Percentiles rank a stretch among this genome's conserved stretches.
Evolutionary conservation across 768 basidiomycete species (phyloP).

Genomic region (Leccinum imitatum): DNA sequence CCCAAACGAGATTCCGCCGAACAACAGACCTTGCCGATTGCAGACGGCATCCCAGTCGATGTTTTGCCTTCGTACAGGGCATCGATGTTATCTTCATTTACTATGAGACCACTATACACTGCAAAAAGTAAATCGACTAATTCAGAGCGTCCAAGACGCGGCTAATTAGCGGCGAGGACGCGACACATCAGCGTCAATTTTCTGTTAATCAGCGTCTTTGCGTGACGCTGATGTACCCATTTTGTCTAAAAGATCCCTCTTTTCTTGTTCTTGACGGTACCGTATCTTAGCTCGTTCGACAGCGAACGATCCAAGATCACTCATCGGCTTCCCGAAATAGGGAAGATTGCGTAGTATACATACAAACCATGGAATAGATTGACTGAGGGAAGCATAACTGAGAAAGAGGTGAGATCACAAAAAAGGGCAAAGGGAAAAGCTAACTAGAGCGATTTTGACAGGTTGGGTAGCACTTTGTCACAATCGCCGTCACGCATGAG

Average conservation of each 20-base stretch:
- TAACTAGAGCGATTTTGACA: slow-evolving; percentile 33
- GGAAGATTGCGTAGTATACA: slow-evolving; percentile 29
- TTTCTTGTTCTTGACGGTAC: slow-evolving; percentile 15
- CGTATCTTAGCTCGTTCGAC: slow-evolving; percentile 26
- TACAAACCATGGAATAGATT: slow-evolving; percentile 30
- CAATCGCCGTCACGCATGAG: slow-evolving; percentile 38
- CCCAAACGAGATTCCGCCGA: too few species aligned
- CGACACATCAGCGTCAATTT: too few species aligned
- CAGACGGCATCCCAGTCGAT: too few species aligned
- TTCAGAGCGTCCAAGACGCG: too few species aligned
- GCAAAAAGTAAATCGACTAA: too few species aligned
- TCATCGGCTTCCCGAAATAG: slow-evolving; percentile 30
- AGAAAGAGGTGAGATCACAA: slow-evolving; percentile 6
- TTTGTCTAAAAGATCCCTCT: slow-evolving; percentile 29
- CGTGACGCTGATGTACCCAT: too few species aligned
- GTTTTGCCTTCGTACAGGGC: too few species aligned
- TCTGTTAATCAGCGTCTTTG: too few species aligned
- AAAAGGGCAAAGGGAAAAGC: background rate
- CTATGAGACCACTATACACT: too few species aligned
- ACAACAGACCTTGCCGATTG: too few species aligned
- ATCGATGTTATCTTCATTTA: too few species aligned
- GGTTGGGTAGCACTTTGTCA: slow-evolving; percentile 28
- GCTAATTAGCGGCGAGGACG: too few species aligned
- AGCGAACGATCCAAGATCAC: slow-evolving; percentile 30
- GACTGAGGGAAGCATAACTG: slow-evolving; percentile 17